Conservation (phyloP, 1,284 basidiomycete species). For the Irpex sp. region DNA sequence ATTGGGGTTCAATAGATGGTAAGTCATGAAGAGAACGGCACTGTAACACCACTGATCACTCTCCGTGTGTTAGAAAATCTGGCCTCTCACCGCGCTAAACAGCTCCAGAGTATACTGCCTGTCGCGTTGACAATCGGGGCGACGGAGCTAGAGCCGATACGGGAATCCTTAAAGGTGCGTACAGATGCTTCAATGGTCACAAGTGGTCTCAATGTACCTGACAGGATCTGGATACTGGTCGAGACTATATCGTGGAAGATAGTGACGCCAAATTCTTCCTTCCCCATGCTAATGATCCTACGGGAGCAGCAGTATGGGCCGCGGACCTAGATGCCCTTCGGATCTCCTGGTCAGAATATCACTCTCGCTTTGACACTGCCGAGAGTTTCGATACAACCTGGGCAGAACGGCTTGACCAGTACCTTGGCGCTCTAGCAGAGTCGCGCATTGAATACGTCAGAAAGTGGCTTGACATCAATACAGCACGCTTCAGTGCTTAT, state of each 20-base stretch:
- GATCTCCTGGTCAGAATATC: constrained; percentile 29
- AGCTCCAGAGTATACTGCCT: constrained; percentile 37
- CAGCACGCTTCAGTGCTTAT: constrained; percentile 39
- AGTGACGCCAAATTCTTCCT: constrained; percentile 32
- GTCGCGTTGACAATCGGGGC: constrained; percentile 45
- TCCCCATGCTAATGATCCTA: constrained; percentile 14
- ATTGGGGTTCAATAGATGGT: constrained; percentile 64
- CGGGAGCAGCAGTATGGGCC: constrained; percentile 25
- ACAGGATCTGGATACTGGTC: constrained; percentile 50
- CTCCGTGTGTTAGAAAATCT: constrained; percentile 64
- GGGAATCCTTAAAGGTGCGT: too few relatives aligned
- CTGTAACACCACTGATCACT: too few relatives aligned
- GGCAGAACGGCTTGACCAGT: constrained; percentile 31
- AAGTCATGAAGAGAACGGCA: too few relatives aligned
- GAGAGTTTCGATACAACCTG: constrained; percentile 35
- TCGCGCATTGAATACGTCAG: constrained; percentile 42
- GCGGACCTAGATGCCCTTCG: constrained; percentile 28
- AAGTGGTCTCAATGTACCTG: background rate
- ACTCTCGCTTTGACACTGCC: constrained; percentile 25
- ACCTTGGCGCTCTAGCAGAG: constrained; percentile 37
- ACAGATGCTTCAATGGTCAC: background rate
- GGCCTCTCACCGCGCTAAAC: constrained; percentile 48
- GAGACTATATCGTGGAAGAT: constrained; percentile 33
- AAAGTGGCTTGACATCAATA: constrained; percentile 48
- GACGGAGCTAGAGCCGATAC: constrained; percentile 40